phyloP scores from a whole-genome alignment of 2,329 filamentous ascomycete species.

The Venturia effusa region DNA sequence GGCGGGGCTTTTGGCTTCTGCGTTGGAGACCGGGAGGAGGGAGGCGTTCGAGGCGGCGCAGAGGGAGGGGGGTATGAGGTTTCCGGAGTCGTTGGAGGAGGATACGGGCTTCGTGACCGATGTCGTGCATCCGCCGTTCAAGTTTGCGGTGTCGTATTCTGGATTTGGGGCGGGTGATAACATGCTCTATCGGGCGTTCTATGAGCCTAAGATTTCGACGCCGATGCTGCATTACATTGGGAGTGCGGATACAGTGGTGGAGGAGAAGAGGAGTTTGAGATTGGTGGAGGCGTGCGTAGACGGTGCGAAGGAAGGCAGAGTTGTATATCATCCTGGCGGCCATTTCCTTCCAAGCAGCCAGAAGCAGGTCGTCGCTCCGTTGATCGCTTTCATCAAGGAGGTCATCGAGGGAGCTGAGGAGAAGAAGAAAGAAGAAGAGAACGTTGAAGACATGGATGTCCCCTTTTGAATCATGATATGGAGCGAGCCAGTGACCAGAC shows the following conservation, averaged over 20 bases:
- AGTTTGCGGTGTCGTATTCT: conserved; percentile 66
- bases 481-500: background rate
- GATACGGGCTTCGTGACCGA: conserved; percentile 22
- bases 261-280: conserved; percentile 58
- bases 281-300: conserved; percentile 57
- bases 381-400: conserved; percentile 61
- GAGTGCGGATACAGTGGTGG: conserved; percentile 76
- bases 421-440: conserved; percentile 40
- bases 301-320: conserved; percentile 39
- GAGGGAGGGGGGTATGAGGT: conserved; percentile 36
- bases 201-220: conserved; percentile 64
- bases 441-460: conserved; percentile 57
- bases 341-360: conserved; percentile 74
- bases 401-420: conserved; percentile 20
- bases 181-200: conserved; percentile 54
- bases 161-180: conserved; percentile 60
- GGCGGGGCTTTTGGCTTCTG: conserved; percentile 59
- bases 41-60: conserved; percentile 37
- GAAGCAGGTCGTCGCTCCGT: conserved; percentile 67
- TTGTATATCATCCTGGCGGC: conserved; percentile 71
- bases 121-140: conserved; percentile 42
- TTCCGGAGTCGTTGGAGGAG: conserved; percentile 38
- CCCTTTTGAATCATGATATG: conserved; percentile 39
- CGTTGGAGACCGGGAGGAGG: conserved; percentile 49
- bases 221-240: conserved; percentile 75